These are phyloP conservation scores for Primulina eburnea DNA, from an alignment of 257 asterid genomes.

Conservation along the genomic window DNA sequence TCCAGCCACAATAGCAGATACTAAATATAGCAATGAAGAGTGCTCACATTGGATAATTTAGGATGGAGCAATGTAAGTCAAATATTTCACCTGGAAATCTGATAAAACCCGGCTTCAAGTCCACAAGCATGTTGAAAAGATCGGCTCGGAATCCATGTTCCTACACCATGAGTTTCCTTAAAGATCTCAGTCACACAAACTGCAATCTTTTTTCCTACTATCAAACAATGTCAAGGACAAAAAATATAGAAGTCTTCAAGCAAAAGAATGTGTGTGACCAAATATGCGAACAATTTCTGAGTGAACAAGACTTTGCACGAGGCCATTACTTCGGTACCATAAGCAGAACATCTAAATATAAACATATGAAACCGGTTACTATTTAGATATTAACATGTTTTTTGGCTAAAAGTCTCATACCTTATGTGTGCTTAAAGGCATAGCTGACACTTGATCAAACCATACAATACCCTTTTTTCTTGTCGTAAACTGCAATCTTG, in stretches of 20 bases:
- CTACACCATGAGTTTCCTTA: conserved; percentile 34
- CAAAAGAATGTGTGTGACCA: not conserved
- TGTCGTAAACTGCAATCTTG: conserved; percentile 75
- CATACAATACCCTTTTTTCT: conserved; percentile 56
- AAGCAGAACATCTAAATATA: not conserved
- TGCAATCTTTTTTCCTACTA: not conserved
- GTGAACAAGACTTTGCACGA: not conserved
- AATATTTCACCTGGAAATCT: conserved; percentile 87
- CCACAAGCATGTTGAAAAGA: conserved; percentile 83
- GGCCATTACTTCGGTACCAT: not conserved
- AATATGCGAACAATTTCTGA: not conserved
- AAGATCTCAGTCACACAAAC: conserved; percentile 9
- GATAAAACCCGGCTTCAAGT: conserved; percentile 74
- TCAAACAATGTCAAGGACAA: not conserved
- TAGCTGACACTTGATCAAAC: conserved; percentile 94
- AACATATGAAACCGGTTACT: not conserved
- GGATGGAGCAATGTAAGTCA: not conserved
- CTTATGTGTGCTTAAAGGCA: conserved; percentile 79
- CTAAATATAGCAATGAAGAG: not conserved
- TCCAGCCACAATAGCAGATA: not conserved
- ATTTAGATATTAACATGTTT: no score
- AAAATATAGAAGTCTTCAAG: not conserved
- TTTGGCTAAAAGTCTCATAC: conserved; percentile 26
- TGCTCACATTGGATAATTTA: not conserved
- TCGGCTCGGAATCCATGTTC: conserved; percentile 94